A percentile compares a stretch with the other conserved stretches of the same genome.
Evolutionary conservation across 2,329 filamentous ascomycete genomes (phyloP).

Genomic region (Colletotrichum sansevieriae): DNA sequence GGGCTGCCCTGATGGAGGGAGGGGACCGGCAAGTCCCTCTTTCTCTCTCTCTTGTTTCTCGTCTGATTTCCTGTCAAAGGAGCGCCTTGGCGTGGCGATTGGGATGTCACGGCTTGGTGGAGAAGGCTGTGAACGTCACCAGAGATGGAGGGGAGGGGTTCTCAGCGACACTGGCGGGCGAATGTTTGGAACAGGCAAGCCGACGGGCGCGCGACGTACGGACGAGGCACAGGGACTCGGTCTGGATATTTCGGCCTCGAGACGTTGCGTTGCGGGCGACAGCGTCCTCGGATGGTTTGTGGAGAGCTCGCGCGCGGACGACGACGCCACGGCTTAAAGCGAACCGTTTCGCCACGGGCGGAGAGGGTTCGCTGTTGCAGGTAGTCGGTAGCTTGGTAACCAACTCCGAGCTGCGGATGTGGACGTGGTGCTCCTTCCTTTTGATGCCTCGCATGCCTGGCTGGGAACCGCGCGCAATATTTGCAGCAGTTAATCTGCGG

Average conservation of each 20-base stretch:
- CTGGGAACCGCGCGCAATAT: not conserved
- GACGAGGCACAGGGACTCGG: slow-evolving; percentile 1
- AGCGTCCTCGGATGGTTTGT: not conserved
- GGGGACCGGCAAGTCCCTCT: not conserved
- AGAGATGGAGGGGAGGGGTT: slow-evolving; percentile 17
- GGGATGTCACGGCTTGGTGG: not conserved
- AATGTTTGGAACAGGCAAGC: not conserved
- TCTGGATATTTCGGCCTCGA: slow-evolving; percentile 17
- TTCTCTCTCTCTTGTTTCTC: not conserved
- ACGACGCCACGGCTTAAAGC: not conserved
- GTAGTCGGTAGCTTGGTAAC: too few species aligned
- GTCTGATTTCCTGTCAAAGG: not conserved
- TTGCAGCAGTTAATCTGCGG: slow-evolving; percentile 15
- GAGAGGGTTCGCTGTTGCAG: not conserved
- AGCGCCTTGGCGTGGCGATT: not conserved
- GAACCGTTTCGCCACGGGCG: slow-evolving; percentile 17
- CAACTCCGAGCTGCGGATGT: too few species aligned
- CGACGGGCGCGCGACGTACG: not conserved
- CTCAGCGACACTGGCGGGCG: not conserved
- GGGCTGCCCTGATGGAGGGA: not conserved
- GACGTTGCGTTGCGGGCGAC: not conserved
- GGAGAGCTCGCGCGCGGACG: too few species aligned
- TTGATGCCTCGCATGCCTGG: not conserved
- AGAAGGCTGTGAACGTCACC: not conserved
- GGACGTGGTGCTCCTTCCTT: too few species aligned